Conservation (phyloP, 805 yeast genomes). For the Scheffersomyces ergatensis region DNA sequence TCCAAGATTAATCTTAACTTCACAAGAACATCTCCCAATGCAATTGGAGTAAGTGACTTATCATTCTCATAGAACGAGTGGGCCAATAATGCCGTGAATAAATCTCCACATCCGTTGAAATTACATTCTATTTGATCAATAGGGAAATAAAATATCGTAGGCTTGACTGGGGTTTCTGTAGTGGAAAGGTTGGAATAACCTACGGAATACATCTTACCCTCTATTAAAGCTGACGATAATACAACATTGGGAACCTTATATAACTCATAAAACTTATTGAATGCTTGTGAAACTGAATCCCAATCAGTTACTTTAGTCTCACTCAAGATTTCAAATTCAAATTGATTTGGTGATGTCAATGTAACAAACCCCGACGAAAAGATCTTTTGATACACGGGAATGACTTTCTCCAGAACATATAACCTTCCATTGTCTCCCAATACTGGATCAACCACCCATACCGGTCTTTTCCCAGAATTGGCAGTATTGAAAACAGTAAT, state of each 20-base stretch:
- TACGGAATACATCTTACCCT: slow-evolving; percentile 34
- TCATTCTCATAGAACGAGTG: slow-evolving; percentile 39
- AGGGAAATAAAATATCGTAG: slow-evolving; percentile 29
- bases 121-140: slow-evolving; percentile 53
- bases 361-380: slow-evolving; percentile 42
- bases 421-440: slow-evolving; percentile 86
- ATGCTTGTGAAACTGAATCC: slow-evolving; percentile 33
- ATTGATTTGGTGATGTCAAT: slow-evolving; percentile 70
- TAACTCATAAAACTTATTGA: slow-evolving; percentile 37
- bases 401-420: slow-evolving; percentile 63
- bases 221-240: slow-evolving; percentile 53
- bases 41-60: slow-evolving; percentile 18
- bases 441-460: slow-evolving; percentile 85
- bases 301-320: slow-evolving; percentile 41
- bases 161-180: background rate
- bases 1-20: slow-evolving; percentile 27
- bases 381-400: slow-evolving; percentile 51
- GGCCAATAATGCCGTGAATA: slow-evolving; percentile 61
- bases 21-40: slow-evolving; percentile 22
- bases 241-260: slow-evolving; percentile 53
- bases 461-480: slow-evolving; percentile 14
- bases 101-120: slow-evolving; percentile 75
- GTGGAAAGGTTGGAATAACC: slow-evolving; percentile 25
- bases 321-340: slow-evolving; percentile 64
- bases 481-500: slow-evolving; percentile 19